These are phyloP conservation scores for Amylocarpus encephaloides DNA, from an alignment of 2,329 filamentous ascomycete genomes.

Conservation along the genomic window DNA sequence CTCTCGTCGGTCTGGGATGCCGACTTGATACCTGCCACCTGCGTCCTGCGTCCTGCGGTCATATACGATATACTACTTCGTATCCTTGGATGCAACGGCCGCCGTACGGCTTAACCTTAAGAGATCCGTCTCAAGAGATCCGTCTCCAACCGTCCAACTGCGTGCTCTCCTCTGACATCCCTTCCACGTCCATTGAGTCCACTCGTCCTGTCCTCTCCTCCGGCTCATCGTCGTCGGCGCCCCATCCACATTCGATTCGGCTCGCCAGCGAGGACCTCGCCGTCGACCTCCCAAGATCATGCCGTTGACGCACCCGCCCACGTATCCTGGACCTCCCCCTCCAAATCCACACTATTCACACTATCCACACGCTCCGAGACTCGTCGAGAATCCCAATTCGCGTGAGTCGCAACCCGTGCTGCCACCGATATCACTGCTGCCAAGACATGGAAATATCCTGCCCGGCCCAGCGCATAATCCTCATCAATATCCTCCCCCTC, in stretches of 20 bases:
- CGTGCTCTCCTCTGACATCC: too few species aligned
- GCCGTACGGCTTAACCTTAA: too few species aligned
- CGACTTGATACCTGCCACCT: too few species aligned
- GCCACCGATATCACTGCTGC: conserved; percentile 20
- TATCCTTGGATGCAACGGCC: too few species aligned
- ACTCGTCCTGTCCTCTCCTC: too few species aligned
- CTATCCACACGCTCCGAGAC: conserved; percentile 1
- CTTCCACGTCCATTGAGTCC: too few species aligned
- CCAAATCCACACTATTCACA: conserved; percentile 1
- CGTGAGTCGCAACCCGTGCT: conserved; percentile 8
- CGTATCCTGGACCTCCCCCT: neutral
- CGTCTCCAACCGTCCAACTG: too few species aligned
- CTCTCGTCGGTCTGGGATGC: too few species aligned
- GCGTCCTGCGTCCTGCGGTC: too few species aligned
- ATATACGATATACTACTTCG: too few species aligned
- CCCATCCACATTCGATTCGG: neutral
- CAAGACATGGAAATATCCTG: conserved; percentile 10
- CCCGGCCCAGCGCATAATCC: conserved; percentile 2
- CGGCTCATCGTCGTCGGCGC: too few species aligned
- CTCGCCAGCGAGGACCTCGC: neutral
- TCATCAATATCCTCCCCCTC: conserved; percentile 3
- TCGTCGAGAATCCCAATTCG: neutral
- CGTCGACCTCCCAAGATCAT: neutral
- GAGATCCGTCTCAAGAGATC: too few species aligned
- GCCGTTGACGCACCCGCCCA: conserved; percentile 4